Conservation (phyloP, 495 filamentous ascomycete genomes). For the Hypoxylon subgilvum region DNA sequence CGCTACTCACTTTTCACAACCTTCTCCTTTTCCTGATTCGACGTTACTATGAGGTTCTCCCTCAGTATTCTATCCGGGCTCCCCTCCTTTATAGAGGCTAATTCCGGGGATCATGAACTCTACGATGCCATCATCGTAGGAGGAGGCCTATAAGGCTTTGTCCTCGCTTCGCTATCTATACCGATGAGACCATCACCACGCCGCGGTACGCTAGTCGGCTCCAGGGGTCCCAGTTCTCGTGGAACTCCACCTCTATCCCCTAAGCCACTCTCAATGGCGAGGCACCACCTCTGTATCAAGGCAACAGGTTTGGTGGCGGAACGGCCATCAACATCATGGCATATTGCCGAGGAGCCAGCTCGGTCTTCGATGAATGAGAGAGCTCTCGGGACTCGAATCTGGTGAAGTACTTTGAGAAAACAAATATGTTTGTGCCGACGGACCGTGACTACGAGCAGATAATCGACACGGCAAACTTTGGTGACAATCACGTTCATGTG, state of each 20-base stretch:
- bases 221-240: conserved; percentile 17
- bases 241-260: conserved; percentile 34
- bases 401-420: conserved; percentile 36
- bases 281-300: conserved; percentile 51
- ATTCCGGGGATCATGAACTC: background rate
- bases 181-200: conserved; percentile 14
- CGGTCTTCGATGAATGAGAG: conserved; percentile 50
- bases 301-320: conserved; percentile 39
- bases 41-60: background rate
- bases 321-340: conserved; percentile 35
- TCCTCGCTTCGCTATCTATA: conserved; percentile 47
- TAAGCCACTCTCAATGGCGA: conserved; percentile 54
- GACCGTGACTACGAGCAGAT: conserved; percentile 13
- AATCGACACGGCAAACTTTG: conserved; percentile 8
- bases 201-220: conserved; percentile 43
- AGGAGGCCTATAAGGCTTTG: conserved; percentile 56
- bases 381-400: conserved; percentile 45
- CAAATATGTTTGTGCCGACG: conserved; percentile 15
- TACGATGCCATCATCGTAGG: conserved; percentile 39
- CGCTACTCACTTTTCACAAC: background rate
- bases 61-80: background rate
- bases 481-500: conserved; percentile 10
- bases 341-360: conserved; percentile 28
- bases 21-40: background rate
- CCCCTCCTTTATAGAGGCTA: background rate